These are phyloP conservation scores for Chalciporus sphaerocephalus DNA, from an alignment of 768 basidiomycete species.

Conservation along the genomic window DNA sequence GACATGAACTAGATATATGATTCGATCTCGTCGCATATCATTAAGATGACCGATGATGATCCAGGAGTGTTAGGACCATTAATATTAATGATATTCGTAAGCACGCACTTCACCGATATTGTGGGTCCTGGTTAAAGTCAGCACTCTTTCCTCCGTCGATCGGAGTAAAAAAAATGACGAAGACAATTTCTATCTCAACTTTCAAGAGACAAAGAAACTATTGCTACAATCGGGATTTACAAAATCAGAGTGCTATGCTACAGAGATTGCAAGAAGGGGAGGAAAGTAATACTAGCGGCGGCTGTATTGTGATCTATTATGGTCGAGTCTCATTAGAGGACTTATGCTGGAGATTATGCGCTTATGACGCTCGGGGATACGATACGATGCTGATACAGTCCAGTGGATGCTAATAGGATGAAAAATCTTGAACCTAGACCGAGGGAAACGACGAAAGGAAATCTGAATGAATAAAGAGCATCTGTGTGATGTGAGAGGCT, in stretches of 20 bases:
- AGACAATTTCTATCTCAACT: conserved; percentile 1
- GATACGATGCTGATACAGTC: background rate
- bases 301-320: background rate
- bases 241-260: background rate
- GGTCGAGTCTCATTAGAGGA: background rate
- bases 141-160: background rate
- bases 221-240: conserved; percentile 16
- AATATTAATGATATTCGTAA: no score
- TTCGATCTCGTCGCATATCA: background rate
- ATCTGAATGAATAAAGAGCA: background rate
- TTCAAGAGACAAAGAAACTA: conserved; percentile 2
- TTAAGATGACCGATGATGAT: background rate
- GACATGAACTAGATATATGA: background rate
- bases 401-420: background rate
- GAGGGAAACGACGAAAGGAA: background rate
- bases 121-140: background rate
- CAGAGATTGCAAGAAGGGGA: background rate
- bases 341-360: background rate
- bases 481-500: background rate
- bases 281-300: no score
- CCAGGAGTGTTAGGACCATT: no score
- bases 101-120: background rate
- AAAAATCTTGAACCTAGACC: background rate
- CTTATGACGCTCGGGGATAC: background rate
- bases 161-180: background rate